These are phyloP conservation scores for Verticillium alfalfae DNA, from an alignment of 2,329 filamentous ascomycete species.

Conservation along the genomic window DNA sequence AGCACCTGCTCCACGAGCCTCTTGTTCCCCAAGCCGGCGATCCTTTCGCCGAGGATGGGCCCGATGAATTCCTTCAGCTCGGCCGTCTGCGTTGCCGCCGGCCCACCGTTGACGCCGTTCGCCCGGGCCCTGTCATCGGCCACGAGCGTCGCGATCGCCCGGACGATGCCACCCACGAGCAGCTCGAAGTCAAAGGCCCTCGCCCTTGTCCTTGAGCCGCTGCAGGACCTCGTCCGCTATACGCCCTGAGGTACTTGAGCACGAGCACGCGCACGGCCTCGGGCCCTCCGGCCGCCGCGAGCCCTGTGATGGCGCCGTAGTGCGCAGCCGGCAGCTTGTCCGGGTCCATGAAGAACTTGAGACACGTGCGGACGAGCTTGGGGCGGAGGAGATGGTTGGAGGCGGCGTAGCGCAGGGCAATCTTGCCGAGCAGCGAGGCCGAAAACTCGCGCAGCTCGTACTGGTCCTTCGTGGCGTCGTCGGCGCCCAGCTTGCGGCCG, in stretches of 20 bases:
- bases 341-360: slow-evolving; percentile 88
- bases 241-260: slow-evolving; percentile 48
- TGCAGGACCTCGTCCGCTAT: slow-evolving; percentile 47
- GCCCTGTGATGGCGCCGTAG: slow-evolving; percentile 80
- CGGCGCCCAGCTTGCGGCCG: slow-evolving; percentile 68
- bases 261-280: slow-evolving; percentile 53
- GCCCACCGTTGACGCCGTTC: slow-evolving; percentile 13
- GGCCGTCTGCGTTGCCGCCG: slow-evolving; percentile 28
- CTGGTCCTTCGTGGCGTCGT: slow-evolving; percentile 52
- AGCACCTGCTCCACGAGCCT: slow-evolving; percentile 44
- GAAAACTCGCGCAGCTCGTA: slow-evolving; percentile 82
- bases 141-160: slow-evolving; percentile 42
- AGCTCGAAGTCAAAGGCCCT: slow-evolving; percentile 48
- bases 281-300: slow-evolving; percentile 69
- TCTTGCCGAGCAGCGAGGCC: slow-evolving; percentile 72
- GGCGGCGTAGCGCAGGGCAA: slow-evolving; percentile 75
- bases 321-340: slow-evolving; percentile 77
- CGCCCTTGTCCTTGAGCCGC: slow-evolving; percentile 46
- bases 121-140: slow-evolving; percentile 13
- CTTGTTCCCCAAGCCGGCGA: slow-evolving; percentile 39
- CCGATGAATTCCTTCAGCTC: slow-evolving; percentile 51
- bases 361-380: slow-evolving; percentile 84
- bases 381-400: slow-evolving; percentile 79
- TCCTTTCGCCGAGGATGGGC: slow-evolving; percentile 43
- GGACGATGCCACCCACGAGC: slow-evolving; percentile 50